Conservation (phyloP, 1,139 yeast species). For the Candida buenavistaensis region DNA sequence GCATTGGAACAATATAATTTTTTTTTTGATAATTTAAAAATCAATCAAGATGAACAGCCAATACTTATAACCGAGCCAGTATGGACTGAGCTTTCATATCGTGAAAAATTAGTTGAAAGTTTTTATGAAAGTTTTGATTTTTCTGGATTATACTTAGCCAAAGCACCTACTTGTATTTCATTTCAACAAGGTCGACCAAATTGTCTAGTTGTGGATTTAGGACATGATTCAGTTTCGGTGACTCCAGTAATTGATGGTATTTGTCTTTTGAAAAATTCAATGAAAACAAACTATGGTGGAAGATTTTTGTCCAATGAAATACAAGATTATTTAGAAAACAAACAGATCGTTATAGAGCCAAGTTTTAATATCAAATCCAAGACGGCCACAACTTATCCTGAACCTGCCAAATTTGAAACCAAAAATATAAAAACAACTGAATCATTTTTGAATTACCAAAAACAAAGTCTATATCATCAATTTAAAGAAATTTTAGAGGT, state of each 20-base stretch:
- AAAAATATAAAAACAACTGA: conserved; percentile 36
- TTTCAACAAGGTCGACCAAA: conserved; percentile 94
- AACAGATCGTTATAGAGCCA: conserved; percentile 16
- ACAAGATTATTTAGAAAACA: conserved; percentile 21
- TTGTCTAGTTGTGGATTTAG: conserved; percentile 90
- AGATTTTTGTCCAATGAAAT: conserved; percentile 52
- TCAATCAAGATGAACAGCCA: conserved; percentile 70
- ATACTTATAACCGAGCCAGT: conserved; percentile 79
- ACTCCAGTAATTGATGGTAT: conserved; percentile 96
- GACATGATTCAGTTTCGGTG: conserved; percentile 80
- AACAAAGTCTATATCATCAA: conserved; percentile 48
- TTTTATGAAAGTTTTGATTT: conserved; percentile 72
- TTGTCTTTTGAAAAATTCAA: conserved; percentile 70
- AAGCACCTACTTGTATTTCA: conserved; percentile 85
- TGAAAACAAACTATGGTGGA: conserved; percentile 70
- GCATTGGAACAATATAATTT: conserved; percentile 70
- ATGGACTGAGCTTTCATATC: conserved; percentile 74
- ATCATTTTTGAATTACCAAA: conserved; percentile 39
- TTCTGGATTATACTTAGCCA: conserved; percentile 85
- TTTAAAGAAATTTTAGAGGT: conserved; percentile 67
- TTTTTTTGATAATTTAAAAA: conserved; percentile 45
- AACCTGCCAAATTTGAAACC: conserved; percentile 28
- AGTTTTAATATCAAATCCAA: conserved; percentile 35
- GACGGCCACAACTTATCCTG: conserved; percentile 35
- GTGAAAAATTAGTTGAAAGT: conserved; percentile 71